A percentile compares a stretch with the other conserved stretches of the same genome.
phyloP scores from a whole-genome alignment of 495 filamentous ascomycete genomes.

The Podospora fimiseda region DNA sequence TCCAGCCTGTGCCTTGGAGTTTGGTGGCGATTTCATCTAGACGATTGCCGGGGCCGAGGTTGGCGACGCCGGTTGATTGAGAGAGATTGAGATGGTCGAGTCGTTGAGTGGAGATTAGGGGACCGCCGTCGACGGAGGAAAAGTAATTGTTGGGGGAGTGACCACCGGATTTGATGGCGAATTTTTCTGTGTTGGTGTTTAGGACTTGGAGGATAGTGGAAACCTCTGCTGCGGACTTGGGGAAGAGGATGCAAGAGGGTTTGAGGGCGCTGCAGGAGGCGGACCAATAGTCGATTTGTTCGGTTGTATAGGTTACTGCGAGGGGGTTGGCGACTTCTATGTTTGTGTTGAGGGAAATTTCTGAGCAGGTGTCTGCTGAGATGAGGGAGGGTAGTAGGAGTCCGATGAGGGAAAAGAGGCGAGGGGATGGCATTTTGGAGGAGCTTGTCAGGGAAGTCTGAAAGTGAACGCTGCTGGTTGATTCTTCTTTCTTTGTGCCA shows the following conservation, averaged over 20 bases:
- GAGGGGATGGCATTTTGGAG: background rate
- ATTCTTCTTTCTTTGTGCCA: no score
- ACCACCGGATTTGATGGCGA: slow-evolving; percentile 47
- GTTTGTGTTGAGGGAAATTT: slow-evolving; percentile 21
- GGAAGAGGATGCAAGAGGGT: slow-evolving; percentile 44
- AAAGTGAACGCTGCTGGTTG: no score
- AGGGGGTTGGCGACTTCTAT: slow-evolving; percentile 29
- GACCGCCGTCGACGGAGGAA: slow-evolving; percentile 47
- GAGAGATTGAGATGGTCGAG: slow-evolving; percentile 42
- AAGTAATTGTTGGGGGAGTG: slow-evolving; percentile 47
- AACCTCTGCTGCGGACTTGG: slow-evolving; percentile 32
- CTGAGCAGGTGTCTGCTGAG: slow-evolving; percentile 27
- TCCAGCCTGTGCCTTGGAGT: slow-evolving; percentile 41
- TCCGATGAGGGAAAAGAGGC: background rate
- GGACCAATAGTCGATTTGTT: slow-evolving; percentile 45
- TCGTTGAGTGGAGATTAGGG: slow-evolving; percentile 45
- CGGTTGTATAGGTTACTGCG: slow-evolving; percentile 25
- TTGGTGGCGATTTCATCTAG: slow-evolving; percentile 45
- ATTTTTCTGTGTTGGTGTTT: slow-evolving; percentile 34
- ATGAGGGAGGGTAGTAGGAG: background rate
- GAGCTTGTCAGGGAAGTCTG: background rate
- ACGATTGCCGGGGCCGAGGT: slow-evolving; percentile 45
- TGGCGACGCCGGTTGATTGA: slow-evolving; percentile 35
- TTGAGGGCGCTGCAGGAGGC: slow-evolving; percentile 34
- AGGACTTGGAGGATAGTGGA: slow-evolving; percentile 30